phyloP scores from a whole-genome alignment of 306 rosid genomes.

The Dryas alaskensis region DNA sequence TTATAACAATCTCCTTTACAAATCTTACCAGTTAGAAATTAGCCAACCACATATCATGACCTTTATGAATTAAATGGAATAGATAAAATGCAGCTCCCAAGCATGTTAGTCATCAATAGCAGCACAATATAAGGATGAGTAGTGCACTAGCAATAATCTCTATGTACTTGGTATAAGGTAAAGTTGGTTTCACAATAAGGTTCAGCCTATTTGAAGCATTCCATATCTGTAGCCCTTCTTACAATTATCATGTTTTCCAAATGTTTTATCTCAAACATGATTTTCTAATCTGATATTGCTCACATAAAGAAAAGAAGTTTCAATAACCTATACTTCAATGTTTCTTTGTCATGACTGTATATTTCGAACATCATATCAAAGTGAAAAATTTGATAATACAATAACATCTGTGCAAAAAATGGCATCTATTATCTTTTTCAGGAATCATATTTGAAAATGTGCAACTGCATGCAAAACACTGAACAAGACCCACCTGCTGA shows the following conservation, averaged over 20 bases:
- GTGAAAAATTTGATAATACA: not conserved
- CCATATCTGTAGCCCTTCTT: not conserved
- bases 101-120: slow-evolving; percentile 10
- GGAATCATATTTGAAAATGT: not conserved
- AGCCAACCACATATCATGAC: slow-evolving; percentile 2
- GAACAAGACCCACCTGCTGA: slow-evolving; percentile 77
- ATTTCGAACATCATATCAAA: not conserved
- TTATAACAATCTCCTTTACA: not conserved
- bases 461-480: slow-evolving; percentile 26
- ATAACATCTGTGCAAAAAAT: not conserved
- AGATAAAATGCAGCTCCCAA: not conserved
- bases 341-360: not conserved
- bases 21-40: not conserved
- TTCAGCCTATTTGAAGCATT: not conserved
- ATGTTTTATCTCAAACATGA: not conserved
- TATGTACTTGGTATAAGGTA: not conserved
- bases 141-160: not conserved
- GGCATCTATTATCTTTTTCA: not conserved
- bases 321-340: not conserved
- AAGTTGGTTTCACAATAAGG: slow-evolving; percentile 6
- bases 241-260: not conserved
- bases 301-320: not conserved
- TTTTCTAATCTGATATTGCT: not conserved
- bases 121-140: not conserved
- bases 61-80: not conserved